Conservation (phyloP, 768 basidiomycete species). For the Boletus rubropictus region DNA sequence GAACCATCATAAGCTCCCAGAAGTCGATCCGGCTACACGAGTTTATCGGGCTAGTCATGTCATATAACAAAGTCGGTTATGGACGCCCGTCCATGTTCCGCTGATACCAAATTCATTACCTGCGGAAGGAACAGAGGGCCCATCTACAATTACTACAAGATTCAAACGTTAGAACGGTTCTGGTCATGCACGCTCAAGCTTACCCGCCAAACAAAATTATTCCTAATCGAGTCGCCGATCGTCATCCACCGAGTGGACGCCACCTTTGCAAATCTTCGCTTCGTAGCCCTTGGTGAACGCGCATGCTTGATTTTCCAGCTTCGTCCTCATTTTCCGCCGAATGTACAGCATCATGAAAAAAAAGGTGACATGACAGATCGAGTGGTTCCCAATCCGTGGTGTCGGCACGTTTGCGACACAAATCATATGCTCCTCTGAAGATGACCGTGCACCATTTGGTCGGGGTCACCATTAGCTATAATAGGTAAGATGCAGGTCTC, state of each 20-base stretch:
- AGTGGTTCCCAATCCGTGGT: not conserved
- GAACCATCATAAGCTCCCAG: not conserved
- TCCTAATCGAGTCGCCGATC: not conserved
- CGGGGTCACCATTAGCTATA: not conserved
- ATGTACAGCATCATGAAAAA: not conserved
- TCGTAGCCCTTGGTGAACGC: not conserved
- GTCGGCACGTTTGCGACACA: not conserved
- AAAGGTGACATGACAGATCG: not conserved
- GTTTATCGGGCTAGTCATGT: not conserved
- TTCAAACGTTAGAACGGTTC: too few species aligned
- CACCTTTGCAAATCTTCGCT: too few species aligned
- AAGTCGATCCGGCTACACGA: not conserved
- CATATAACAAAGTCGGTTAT: not conserved
- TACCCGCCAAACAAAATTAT: not conserved
- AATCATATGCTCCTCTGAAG: not conserved
- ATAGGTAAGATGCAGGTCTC: slow-evolving; percentile 1
- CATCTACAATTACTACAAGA: not conserved
- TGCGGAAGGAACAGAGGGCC: not conserved
- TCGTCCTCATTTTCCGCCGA: not conserved
- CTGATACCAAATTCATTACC: not conserved
- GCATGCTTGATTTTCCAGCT: not conserved
- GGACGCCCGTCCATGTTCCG: not conserved
- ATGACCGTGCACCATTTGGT: not conserved
- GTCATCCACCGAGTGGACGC: not conserved
- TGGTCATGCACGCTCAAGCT: too few species aligned